Evolutionary conservation across 345 rosid genomes (phyloP), one percentile per base, ranked within the genome.

Genomic region (Erucastrum elatum): DNA sequence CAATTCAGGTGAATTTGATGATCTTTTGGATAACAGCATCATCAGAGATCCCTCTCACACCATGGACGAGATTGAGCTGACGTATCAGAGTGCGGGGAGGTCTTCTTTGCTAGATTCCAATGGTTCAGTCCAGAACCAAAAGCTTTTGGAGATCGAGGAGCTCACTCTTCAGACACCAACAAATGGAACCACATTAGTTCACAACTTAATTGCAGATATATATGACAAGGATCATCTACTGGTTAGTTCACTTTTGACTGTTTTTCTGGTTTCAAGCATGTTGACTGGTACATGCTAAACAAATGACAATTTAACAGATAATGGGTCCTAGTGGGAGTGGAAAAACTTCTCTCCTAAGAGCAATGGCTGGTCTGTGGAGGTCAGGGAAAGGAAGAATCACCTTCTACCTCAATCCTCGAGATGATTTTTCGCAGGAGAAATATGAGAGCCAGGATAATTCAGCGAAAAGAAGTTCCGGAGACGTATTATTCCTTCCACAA

Each of bases 311-410:
- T 77, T 75, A 72, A 76, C 84, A 94, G 98, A 90, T 94, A 69
- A 85, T 74, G 82, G 98, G 98, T 75, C 94, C 97, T 56, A 94
- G 98, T 66, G 98, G 98, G 46, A 87, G 97, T 59, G 98, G 98
- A 62, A 94, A 94, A 88, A 94, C 98, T 70, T 94, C 98, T 46
- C 77, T 94, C 81, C 83, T 94, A 77, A 90, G 98, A 86, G 92
- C 96, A 66, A 84, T 90, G 87, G 97, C 97, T 83, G 97, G 98
- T 73, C 96, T 94, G 62, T 94, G 97, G 98, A 87, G 76, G 84
- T 81, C 82, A 61, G 98, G 98, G 78, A 89, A 82, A 74, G 98
- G 98, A 75, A 87, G 87, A 83, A 83, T 94, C 82, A 90, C 88
- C 30, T 94, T 88, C 84, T 89, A 84, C 75, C 76, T 87, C 73